Conservation (phyloP, 1,284 basidiomycete species). For the Pseudozyma pruni region DNA sequence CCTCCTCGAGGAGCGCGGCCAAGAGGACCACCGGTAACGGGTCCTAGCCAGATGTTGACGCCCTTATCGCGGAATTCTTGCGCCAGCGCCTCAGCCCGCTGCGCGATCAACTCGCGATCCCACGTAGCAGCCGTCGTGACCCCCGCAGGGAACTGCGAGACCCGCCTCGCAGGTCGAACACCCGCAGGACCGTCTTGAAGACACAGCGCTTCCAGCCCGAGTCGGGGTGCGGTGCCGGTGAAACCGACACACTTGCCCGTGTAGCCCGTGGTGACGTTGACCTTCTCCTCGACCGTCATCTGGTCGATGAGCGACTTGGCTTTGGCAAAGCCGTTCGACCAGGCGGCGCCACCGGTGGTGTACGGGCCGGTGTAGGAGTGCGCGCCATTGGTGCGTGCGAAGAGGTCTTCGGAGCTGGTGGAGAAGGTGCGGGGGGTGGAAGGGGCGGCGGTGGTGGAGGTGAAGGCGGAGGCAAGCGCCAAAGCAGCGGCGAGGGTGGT, state of each 20-base stretch:
- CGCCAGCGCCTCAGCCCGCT: slow-evolving; percentile 81
- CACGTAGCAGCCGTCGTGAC: slow-evolving; percentile 78
- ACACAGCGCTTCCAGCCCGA: slow-evolving; percentile 77
- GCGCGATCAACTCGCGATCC: slow-evolving; percentile 77
- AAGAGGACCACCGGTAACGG: slow-evolving; percentile 63
- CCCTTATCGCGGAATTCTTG: slow-evolving; percentile 81
- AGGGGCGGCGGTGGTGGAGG: slow-evolving; percentile 6
- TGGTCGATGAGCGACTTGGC: slow-evolving; percentile 67
- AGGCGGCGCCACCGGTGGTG: slow-evolving; percentile 63
- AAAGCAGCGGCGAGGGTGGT: slow-evolving; percentile 6
- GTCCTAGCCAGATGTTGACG: slow-evolving; percentile 76
- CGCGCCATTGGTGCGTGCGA: slow-evolving; percentile 15
- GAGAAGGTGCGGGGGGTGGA: slow-evolving; percentile 1
- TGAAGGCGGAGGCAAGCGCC: slow-evolving; percentile 3
- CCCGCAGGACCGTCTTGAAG: slow-evolving; percentile 73
- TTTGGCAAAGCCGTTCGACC: slow-evolving; percentile 74
- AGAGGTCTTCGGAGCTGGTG: slow-evolving; percentile 10
- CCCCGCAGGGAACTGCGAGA: slow-evolving; percentile 75
- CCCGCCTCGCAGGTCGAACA: slow-evolving; percentile 70
- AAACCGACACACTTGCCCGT: slow-evolving; percentile 52
- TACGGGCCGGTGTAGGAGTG: slow-evolving; percentile 40
- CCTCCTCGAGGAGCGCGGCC: slow-evolving; percentile 75
- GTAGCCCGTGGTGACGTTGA: slow-evolving; percentile 69
- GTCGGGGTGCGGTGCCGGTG: slow-evolving; percentile 70
- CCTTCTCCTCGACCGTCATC: slow-evolving; percentile 70